Evolutionary conservation across 768 basidiomycete genomes (phyloP).

Genomic region (Gymnopilus dilepis): DNA sequence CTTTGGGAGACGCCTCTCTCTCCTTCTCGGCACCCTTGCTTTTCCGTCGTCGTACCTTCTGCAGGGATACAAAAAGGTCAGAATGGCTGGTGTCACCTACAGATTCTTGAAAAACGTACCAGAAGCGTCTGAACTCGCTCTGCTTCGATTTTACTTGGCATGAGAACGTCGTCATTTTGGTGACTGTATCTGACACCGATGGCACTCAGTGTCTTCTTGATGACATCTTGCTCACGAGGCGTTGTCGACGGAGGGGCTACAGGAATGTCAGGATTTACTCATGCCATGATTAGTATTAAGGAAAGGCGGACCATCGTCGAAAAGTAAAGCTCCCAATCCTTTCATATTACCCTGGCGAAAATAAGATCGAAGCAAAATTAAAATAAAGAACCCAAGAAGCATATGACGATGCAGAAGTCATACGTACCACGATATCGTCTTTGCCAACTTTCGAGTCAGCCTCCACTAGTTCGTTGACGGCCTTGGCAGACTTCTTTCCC

Average conservation of each 20-base stretch:
- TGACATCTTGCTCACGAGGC: constrained; percentile 48
- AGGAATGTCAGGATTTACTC: not conserved
- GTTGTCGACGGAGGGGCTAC: constrained; percentile 42
- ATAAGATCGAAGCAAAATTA: not conserved
- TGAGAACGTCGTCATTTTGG: constrained; percentile 72
- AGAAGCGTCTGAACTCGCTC: constrained; percentile 60
- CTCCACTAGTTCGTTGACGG: constrained; percentile 46
- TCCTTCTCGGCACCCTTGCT: not conserved
- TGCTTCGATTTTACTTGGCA: constrained; percentile 71
- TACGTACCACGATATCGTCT: constrained; percentile 39
- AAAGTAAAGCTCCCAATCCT: constrained; percentile 69
- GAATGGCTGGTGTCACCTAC: too few relatives aligned
- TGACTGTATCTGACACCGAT: constrained; percentile 78
- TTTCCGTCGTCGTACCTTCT: constrained; percentile 33
- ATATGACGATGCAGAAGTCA: too few relatives aligned
- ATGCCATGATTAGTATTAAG: not conserved
- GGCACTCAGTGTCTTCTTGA: constrained; percentile 57
- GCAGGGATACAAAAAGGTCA: too few relatives aligned
- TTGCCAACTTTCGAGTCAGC: constrained; percentile 51
- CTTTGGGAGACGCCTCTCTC: constrained; percentile 36
- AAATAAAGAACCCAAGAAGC: not conserved
- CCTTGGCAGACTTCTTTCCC: constrained; percentile 37
- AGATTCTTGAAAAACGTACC: constrained; percentile 43
- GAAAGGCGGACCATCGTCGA: constrained; percentile 62
- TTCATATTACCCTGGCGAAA: constrained; percentile 55